phyloP scores from a whole-genome alignment of 2,329 filamentous ascomycete genomes.

The Colletotrichum costaricense region DNA sequence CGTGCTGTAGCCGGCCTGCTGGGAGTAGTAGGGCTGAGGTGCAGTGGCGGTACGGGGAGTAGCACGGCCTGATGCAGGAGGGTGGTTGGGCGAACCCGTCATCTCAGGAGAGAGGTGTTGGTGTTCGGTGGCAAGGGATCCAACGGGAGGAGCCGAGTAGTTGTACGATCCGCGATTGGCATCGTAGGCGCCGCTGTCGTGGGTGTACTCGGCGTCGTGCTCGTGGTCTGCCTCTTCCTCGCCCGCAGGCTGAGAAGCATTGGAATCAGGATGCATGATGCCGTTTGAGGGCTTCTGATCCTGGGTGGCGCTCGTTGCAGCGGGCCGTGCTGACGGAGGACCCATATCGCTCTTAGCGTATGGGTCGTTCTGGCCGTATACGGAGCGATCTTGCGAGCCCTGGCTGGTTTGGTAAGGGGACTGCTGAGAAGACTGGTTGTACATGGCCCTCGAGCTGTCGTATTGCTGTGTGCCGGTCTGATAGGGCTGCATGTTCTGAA shows the following conservation, averaged over 20 bases:
- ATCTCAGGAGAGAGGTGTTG: slow-evolving; percentile 84
- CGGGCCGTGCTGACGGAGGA: slow-evolving; percentile 75
- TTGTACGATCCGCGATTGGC: slow-evolving; percentile 79
- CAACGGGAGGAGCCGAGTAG: slow-evolving; percentile 77
- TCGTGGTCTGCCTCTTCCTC: slow-evolving; percentile 81
- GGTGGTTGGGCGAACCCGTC: slow-evolving; percentile 82
- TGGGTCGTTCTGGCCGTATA: slow-evolving; percentile 74
- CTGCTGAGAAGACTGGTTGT: slow-evolving; percentile 77
- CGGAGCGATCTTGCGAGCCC: slow-evolving; percentile 67
- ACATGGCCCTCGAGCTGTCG: slow-evolving; percentile 82
- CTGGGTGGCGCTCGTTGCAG: slow-evolving; percentile 66
- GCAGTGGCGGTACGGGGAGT: slow-evolving; percentile 84
- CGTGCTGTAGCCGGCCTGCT: slow-evolving; percentile 77
- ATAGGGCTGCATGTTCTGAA: slow-evolving; percentile 85
- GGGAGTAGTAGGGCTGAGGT: slow-evolving; percentile 78
- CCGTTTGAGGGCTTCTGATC: slow-evolving; percentile 76
- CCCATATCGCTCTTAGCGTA: slow-evolving; percentile 93
- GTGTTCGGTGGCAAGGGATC: slow-evolving; percentile 76
- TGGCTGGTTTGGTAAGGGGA: slow-evolving; percentile 76
- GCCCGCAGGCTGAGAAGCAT: slow-evolving; percentile 61
- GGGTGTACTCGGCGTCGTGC: slow-evolving; percentile 86
- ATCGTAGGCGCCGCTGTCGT: slow-evolving; percentile 81
- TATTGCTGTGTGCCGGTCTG: slow-evolving; percentile 76
- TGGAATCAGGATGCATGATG: slow-evolving; percentile 67
- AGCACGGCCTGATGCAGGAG: slow-evolving; percentile 83